Percentiles rank a stretch among this genome's conserved stretches.
Conservation (phyloP, 208 protist genomes). For the Trypanosoma avium region DNA sequence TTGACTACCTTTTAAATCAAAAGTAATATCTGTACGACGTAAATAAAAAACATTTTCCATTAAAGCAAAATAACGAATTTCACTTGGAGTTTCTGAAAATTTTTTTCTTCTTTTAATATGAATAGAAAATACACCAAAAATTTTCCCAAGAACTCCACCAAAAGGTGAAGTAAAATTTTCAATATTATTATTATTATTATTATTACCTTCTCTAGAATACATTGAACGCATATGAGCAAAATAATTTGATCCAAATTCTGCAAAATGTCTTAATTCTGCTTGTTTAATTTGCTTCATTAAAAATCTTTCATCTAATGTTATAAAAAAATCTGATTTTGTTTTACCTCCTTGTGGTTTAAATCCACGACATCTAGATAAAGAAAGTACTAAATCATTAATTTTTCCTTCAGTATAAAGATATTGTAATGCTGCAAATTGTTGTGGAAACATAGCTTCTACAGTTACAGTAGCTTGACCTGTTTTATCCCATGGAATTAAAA, state of each 20-base stretch:
- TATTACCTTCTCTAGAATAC: constrained; percentile 6
- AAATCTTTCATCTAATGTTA: constrained; percentile 63
- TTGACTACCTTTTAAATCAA: constrained; percentile 87
- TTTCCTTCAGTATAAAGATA: constrained; percentile 47
- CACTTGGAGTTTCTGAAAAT: constrained; percentile 20
- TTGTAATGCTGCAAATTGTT: constrained; percentile 56
- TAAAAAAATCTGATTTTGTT: constrained; percentile 60
- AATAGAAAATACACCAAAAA: constrained; percentile 37
- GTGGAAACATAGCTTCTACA: constrained; percentile 66
- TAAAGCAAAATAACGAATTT: constrained; percentile 60
- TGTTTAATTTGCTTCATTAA: constrained; percentile 77
- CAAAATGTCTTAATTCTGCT: constrained; percentile 72
- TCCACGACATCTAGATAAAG: constrained; percentile 50
- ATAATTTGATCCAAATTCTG: constrained; percentile 41
- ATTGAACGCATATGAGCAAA: constrained; percentile 52
- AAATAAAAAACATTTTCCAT: constrained; percentile 59
- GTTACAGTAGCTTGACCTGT: constrained; percentile 20
- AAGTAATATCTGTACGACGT: constrained; percentile 27
- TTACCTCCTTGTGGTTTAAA: constrained; percentile 72
- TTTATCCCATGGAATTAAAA: constrained; percentile 22
- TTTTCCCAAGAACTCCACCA: constrained; percentile 29
- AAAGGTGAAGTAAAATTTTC: not conserved
- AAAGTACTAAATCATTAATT: constrained; percentile 34
- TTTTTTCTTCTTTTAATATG: constrained; percentile 19
- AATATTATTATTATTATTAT: constrained; percentile 3